Percentiles rank a stretch among this genome's conserved stretches.
Evolutionary conservation across 176 grass and related monocot genomes (phyloP).

Genomic region (Pharus latifolius): DNA sequence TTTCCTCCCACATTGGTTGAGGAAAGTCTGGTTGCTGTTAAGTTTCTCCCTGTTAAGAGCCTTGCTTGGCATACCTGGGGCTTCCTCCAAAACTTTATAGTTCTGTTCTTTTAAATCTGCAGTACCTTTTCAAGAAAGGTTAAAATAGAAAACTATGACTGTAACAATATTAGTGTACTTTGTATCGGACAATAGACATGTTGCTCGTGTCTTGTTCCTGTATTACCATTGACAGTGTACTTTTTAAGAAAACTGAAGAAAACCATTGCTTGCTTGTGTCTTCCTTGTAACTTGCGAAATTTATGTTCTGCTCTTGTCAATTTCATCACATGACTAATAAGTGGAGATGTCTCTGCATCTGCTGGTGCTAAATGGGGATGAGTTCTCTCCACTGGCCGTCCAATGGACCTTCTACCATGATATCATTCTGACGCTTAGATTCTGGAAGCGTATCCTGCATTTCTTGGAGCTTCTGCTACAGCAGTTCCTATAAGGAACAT

Average conservation of each 20-base stretch:
- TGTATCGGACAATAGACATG: neutral
- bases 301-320: no score
- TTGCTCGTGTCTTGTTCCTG: constrained; percentile 4
- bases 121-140: neutral
- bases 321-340: neutral
- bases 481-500: no score
- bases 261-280: no score
- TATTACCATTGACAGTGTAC: no score
- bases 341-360: neutral
- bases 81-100: neutral
- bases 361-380: neutral
- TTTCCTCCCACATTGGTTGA: neutral
- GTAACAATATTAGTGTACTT: neutral
- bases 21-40: neutral
- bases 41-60: neutral
- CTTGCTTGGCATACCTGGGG: neutral
- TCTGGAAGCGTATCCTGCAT: neutral
- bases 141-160: neutral
- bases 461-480: no score
- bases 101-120: neutral
- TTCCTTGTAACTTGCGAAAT: neutral
- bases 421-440: neutral
- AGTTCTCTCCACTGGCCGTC: no score
- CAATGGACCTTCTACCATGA: neutral
- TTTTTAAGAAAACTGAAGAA: no score